phyloP scores from a whole-genome alignment of 768 basidiomycete species.

The Phaeotremella skinneri region DNA sequence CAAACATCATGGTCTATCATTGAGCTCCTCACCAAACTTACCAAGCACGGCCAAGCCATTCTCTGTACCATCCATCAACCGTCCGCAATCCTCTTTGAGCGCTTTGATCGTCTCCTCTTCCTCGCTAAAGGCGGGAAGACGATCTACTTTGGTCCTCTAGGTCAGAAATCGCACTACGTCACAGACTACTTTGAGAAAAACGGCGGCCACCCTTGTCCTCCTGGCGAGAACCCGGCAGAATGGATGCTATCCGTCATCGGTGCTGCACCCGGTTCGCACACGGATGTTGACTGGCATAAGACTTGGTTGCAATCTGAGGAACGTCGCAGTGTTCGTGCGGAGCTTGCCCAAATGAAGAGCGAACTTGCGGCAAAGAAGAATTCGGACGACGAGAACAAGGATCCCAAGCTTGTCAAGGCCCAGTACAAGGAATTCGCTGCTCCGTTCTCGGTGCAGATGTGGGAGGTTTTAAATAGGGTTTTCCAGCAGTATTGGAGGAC shows the following conservation, averaged over 20 bases:
- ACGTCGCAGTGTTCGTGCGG: slow-evolving; percentile 57
- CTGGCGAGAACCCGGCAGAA: slow-evolving; percentile 67
- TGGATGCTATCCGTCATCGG: slow-evolving; percentile 73
- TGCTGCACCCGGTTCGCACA: slow-evolving; percentile 63
- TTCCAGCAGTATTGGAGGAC: slow-evolving; percentile 54
- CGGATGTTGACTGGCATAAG: slow-evolving; percentile 63
- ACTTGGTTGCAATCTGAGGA: slow-evolving; percentile 63
- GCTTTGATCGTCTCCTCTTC: slow-evolving; percentile 63
- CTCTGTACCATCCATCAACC: slow-evolving; percentile 56
- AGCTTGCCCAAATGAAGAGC: slow-evolving; percentile 57
- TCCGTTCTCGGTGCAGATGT: slow-evolving; percentile 32
- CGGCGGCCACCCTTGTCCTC: slow-evolving; percentile 67
- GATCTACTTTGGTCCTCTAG: slow-evolving; percentile 91
- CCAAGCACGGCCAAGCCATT: slow-evolving; percentile 54
- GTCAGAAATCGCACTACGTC: slow-evolving; percentile 65
- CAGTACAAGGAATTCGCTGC: slow-evolving; percentile 44
- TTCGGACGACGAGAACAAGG: slow-evolving; percentile 21
- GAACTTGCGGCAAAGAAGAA: slow-evolving; percentile 55
- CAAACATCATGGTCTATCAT: slow-evolving; percentile 83
- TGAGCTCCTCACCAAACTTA: slow-evolving; percentile 54
- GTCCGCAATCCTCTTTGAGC: slow-evolving; percentile 78
- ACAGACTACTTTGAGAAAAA: slow-evolving; percentile 72
- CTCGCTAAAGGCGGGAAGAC: slow-evolving; percentile 77
- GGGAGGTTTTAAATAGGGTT: slow-evolving; percentile 44
- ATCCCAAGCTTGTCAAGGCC: slow-evolving; percentile 53